These are phyloP conservation scores for Penicillium steckii DNA, from an alignment of 495 filamentous ascomycete species.

Conservation along the genomic window DNA sequence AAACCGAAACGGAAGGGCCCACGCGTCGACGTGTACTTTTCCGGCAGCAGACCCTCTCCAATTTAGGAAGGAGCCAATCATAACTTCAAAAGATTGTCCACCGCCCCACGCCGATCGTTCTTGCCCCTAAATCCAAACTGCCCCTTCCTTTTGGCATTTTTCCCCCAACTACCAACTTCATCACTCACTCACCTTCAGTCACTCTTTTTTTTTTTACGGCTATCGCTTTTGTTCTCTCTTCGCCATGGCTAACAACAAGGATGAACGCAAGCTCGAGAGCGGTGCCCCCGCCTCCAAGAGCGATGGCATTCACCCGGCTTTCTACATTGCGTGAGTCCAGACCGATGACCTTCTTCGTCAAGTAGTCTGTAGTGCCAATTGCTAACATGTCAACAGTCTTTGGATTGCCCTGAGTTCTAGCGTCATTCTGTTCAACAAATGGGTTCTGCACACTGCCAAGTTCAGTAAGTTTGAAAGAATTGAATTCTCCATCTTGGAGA, in stretches of 20 bases:
- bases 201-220: constrained; percentile 35
- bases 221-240: not conserved
- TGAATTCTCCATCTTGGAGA: not conserved
- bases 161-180: constrained; percentile 5
- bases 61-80: constrained; percentile 11
- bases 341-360: not conserved
- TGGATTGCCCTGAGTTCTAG: constrained; percentile 89
- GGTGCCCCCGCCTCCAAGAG: constrained; percentile 23
- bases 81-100: not conserved
- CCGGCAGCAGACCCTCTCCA: not conserved
- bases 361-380: not conserved
- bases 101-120: constrained; percentile 20
- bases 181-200: constrained; percentile 31
- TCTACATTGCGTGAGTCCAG: constrained; percentile 77
- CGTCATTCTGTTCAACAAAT: constrained; percentile 98
- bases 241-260: constrained; percentile 33
- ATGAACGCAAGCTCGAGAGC: constrained; percentile 35
- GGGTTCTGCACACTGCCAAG: constrained; percentile 73
- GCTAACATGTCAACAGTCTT: constrained; percentile 47
- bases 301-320: constrained; percentile 63
- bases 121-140: constrained; percentile 16
- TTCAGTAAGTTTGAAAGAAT: constrained; percentile 64
- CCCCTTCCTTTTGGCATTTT: constrained; percentile 15
- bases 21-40: constrained; percentile 20
- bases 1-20: constrained; percentile 13